A percentile compares a stretch with the other conserved stretches of the same genome.
These are phyloP conservation scores for Camelina hispida DNA, from an alignment of 345 rosid species.

Conservation along the genomic window DNA sequence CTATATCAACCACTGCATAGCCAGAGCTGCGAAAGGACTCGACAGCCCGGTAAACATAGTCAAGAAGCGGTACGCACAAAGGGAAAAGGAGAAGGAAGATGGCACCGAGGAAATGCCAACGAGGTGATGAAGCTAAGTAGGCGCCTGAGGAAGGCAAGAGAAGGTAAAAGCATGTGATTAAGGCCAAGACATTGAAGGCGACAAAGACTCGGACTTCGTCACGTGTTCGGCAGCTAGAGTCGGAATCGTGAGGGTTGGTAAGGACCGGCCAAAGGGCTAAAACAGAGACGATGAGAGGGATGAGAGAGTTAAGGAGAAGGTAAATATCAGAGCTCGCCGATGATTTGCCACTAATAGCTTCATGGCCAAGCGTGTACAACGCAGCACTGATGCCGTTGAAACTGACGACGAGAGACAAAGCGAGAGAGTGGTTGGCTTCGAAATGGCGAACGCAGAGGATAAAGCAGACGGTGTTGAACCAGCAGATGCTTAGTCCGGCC, in stretches of 20 bases:
- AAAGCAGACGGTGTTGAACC: conserved; percentile 89
- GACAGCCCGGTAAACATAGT: conserved; percentile 19
- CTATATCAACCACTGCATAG: conserved; percentile 68
- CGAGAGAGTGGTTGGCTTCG: conserved; percentile 58
- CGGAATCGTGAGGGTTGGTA: conserved; percentile 42
- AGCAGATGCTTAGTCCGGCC: conserved; percentile 85
- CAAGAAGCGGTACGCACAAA: conserved; percentile 63
- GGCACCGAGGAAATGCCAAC: conserved; percentile 66
- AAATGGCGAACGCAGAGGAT: conserved; percentile 80
- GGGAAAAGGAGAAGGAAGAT: conserved; percentile 58
- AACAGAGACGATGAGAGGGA: conserved; percentile 60
- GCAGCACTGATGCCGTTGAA: conserved; percentile 82
- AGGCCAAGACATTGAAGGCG: conserved; percentile 59
- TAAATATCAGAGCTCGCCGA: conserved; percentile 50
- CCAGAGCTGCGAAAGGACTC: conserved; percentile 54
- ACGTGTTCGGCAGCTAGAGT: conserved; percentile 31
- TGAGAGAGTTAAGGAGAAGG: conserved; percentile 62
- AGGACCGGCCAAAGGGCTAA: conserved; percentile 64
- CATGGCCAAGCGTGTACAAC: conserved; percentile 64
- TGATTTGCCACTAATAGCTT: conserved; percentile 51
- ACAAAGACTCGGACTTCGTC: conserved; percentile 56
- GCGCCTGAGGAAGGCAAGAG: conserved; percentile 62
- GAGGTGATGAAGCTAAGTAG: conserved; percentile 48
- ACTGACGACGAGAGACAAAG: conserved; percentile 74
- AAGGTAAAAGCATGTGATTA: conserved; percentile 71